These are phyloP conservation scores for Colletotrichum falcatum DNA, from an alignment of 2,329 filamentous ascomycete species.

Conservation along the genomic window DNA sequence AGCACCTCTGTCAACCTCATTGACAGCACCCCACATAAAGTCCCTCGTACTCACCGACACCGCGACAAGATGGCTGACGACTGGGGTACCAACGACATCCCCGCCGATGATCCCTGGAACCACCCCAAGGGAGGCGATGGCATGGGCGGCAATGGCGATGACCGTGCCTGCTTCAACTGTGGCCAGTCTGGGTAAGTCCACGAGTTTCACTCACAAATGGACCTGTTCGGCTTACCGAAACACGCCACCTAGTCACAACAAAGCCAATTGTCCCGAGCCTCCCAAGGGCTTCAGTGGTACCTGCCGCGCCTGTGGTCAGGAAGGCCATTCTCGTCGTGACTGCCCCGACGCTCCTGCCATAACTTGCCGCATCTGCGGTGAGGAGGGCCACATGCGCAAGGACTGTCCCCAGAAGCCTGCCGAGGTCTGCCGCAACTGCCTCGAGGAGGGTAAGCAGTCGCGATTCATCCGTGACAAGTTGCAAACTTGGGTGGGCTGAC, in stretches of 20 bases:
- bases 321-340: conserved; percentile 68
- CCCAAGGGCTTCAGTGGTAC: conserved; percentile 40
- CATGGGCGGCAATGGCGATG: conserved; percentile 45
- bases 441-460: conserved; percentile 63
- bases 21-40: background rate
- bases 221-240: conserved; percentile 45
- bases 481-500: conserved; percentile 8
- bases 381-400: conserved; percentile 66
- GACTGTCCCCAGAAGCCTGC: conserved; percentile 73
- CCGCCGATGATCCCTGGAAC: conserved; percentile 35
- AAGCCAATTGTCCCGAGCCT: conserved; percentile 52
- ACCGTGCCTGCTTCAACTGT: conserved; percentile 50
- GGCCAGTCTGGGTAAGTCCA: conserved; percentile 51
- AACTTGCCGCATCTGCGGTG: conserved; percentile 71
- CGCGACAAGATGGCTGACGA: conserved; percentile 27
- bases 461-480: background rate
- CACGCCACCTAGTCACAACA: conserved; percentile 41
- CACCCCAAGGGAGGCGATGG: conserved; percentile 23
- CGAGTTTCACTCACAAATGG: conserved; percentile 24
- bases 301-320: conserved; percentile 61
- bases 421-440: conserved; percentile 71
- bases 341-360: conserved; percentile 71
- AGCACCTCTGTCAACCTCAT: background rate
- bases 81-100: conserved; percentile 15
- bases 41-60: background rate